Evolutionary conservation across 169 alveolate genomes (phyloP).

Genomic region (Eimeria sp.): DNA sequence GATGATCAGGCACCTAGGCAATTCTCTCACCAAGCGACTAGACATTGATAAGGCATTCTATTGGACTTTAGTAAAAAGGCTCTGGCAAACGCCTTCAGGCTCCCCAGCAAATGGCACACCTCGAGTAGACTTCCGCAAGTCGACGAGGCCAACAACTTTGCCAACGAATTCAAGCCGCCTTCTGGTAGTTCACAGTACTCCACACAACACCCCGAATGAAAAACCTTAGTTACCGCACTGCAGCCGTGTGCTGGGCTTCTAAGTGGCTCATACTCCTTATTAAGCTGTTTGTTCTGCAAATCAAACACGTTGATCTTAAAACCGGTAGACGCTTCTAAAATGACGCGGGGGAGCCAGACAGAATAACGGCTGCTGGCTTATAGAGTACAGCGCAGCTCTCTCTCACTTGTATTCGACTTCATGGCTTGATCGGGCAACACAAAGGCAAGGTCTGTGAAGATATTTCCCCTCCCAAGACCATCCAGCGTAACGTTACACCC

Average conservation of each 20-base stretch:
- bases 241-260: neutral
- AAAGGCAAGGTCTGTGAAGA: slow-evolving; percentile 78
- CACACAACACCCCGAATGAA: neutral
- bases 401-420: neutral
- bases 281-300: neutral
- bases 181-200: slow-evolving; percentile 11
- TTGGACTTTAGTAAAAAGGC: neutral
- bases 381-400: neutral
- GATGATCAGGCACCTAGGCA: neutral
- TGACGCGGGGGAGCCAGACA: neutral
- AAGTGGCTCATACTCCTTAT: neutral
- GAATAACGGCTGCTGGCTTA: neutral
- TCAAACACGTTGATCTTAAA: neutral
- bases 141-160: slow-evolving; percentile 52
- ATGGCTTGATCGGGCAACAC: slow-evolving; percentile 28
- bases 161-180: neutral
- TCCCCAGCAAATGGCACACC: slow-evolving; percentile 1
- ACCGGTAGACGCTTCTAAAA: neutral
- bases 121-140: slow-evolving; percentile 40
- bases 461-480: slow-evolving; percentile 92
- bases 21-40: neutral
- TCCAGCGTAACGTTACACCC: slow-evolving; percentile 94
- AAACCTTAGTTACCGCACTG: neutral
- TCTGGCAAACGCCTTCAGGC: neutral
- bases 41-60: neutral